phyloP scores from a whole-genome alignment of 164 flowering plant genomes.

The Nymphaea colorata region DNA sequence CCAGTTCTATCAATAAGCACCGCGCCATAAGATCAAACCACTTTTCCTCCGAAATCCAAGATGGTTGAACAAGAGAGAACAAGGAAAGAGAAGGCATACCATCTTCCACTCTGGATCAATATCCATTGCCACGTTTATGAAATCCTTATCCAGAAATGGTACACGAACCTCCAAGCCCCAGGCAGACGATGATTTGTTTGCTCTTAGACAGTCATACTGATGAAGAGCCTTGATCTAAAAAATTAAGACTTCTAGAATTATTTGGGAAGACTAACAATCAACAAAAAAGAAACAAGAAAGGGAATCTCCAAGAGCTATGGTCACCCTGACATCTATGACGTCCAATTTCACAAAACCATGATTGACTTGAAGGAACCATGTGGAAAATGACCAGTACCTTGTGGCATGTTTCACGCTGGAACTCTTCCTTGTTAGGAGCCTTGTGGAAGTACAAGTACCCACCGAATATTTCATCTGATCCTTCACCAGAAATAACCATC shows the following conservation, averaged over 20 bases:
- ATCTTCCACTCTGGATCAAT: conserved; percentile 92
- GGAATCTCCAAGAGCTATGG: neutral
- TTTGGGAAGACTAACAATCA: neutral
- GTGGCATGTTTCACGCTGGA: conserved; percentile 78
- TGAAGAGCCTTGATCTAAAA: conserved; percentile 84
- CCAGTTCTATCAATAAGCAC: neutral
- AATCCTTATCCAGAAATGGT: conserved; percentile 88
- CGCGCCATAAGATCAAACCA: neutral
- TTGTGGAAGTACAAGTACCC: conserved; percentile 94
- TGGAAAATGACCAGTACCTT: conserved; percentile 33
- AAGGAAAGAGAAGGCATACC: conserved; percentile 25
- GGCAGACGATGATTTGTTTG: conserved; percentile 87
- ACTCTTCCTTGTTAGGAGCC: conserved; percentile 95
- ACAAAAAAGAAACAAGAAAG: neutral
- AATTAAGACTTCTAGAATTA: neutral
- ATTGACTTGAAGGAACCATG: neutral
- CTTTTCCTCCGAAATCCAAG: neutral
- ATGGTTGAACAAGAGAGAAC: neutral
- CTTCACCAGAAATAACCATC: conserved; percentile 96
- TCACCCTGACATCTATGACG: neutral
- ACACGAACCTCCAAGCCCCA: conserved; percentile 99
- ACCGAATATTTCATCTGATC: conserved; percentile 91
- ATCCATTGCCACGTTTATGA: conserved; percentile 74
- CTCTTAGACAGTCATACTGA: conserved; percentile 87
- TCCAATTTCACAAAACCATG: neutral